phyloP scores from a whole-genome alignment of 345 rosid species.

The Leavenworthia alabamica region DNA sequence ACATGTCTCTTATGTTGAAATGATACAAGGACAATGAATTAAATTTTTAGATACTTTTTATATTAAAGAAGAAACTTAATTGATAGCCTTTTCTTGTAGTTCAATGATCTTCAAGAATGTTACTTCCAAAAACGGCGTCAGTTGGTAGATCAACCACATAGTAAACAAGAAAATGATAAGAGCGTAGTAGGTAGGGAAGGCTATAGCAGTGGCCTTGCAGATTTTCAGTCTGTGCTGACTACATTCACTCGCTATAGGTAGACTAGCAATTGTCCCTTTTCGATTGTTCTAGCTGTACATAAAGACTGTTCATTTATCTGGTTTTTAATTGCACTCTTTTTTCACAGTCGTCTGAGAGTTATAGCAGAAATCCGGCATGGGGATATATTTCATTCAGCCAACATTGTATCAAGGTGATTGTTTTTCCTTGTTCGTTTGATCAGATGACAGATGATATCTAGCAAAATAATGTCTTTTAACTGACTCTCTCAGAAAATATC shows the following conservation, averaged over 20 bases:
- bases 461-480: background rate
- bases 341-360: constrained; percentile 79
- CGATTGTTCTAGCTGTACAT: background rate
- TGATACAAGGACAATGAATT: background rate
- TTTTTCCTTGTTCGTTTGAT: constrained; percentile 12
- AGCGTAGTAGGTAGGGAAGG: constrained; percentile 66
- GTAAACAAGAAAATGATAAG: constrained; percentile 55
- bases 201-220: constrained; percentile 76
- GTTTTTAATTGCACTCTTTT: constrained; percentile 13
- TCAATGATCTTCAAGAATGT: constrained; percentile 89
- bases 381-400: constrained; percentile 95
- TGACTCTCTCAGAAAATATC: background rate
- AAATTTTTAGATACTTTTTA: background rate
- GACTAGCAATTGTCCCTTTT: constrained; percentile 3
- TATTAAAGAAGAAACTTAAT: background rate
- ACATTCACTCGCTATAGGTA: constrained; percentile 92
- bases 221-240: constrained; percentile 80
- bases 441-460: background rate
- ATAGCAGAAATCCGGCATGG: constrained; percentile 94
- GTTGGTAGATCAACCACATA: constrained; percentile 49
- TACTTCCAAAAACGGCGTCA: constrained; percentile 94
- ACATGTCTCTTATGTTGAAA: background rate
- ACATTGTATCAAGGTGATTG: constrained; percentile 87
- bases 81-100: constrained; percentile 40
- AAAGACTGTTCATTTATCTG: background rate